Conservation (phyloP, 2,329 filamentous ascomycete genomes). For the Celoporthe dispersa region DNA sequence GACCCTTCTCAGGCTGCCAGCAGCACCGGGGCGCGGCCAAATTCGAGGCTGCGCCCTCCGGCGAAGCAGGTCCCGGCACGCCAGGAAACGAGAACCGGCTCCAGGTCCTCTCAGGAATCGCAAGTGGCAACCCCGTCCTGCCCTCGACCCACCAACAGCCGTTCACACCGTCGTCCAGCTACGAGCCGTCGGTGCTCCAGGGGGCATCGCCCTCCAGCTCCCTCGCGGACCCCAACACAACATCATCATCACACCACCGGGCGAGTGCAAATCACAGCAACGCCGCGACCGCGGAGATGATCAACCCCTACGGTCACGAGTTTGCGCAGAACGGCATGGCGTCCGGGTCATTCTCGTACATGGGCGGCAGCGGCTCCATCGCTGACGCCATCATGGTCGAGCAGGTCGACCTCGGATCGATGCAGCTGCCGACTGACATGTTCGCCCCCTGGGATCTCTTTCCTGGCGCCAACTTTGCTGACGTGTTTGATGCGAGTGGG, state of each 20-base stretch:
- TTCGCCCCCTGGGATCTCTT: conserved; percentile 76
- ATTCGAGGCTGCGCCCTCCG: conserved; percentile 38
- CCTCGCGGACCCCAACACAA: conserved; percentile 41
- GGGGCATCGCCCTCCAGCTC: conserved; percentile 48
- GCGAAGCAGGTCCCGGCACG: conserved; percentile 38
- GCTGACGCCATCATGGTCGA: conserved; percentile 70
- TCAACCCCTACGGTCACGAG: conserved; percentile 33
- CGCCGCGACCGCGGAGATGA: conserved; percentile 15
- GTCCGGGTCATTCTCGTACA: conserved; percentile 37
- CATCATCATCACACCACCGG: conserved; percentile 30
- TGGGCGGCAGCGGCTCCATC: conserved; percentile 37
- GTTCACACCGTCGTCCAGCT: conserved; percentile 50
- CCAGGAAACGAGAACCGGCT: conserved; percentile 34
- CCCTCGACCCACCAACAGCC: conserved; percentile 27
- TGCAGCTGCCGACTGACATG: conserved; percentile 66
- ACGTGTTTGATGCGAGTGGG: conserved; percentile 50
- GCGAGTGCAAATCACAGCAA: conserved; percentile 25
- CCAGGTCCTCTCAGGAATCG: conserved; percentile 34
- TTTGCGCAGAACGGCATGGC: conserved; percentile 36
- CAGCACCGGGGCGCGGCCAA: conserved; percentile 32
- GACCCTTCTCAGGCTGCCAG: conserved; percentile 37
- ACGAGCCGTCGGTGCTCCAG: conserved; percentile 46
- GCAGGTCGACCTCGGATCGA: conserved; percentile 73
- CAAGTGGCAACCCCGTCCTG: conserved; percentile 32
- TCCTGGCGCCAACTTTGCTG: conserved; percentile 64